These are phyloP conservation scores for Prunus persica DNA, from an alignment of 306 rosid species.

Conservation along the genomic window Prunus_persica_NCBIv2 NC_034015.1:16841001-16841500, in stretches of 20 bases:
- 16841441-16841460: not conserved
- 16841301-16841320: conserved; percentile 29
- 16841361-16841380: conserved; percentile 11
- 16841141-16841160: conserved; percentile 7
- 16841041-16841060: not conserved
- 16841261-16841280: conserved; percentile 22
- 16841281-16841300: conserved; percentile 29
- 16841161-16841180: conserved; percentile 26
- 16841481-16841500: not conserved
- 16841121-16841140: not conserved
- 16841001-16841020: not conserved
- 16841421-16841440: not conserved
- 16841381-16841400: not conserved
- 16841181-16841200: conserved; percentile 64
- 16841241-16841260: conserved; percentile 34
- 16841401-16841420: not conserved
- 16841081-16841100: not conserved
- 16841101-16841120: not conserved
- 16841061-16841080: not conserved
- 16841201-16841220: conserved; percentile 62
- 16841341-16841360: conserved; percentile 17
- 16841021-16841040: not conserved
- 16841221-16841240: conserved; percentile 54
- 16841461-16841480: not conserved
- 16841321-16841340: conserved; percentile 17